Percentiles rank a stretch among this genome's conserved stretches.
Conservation (phyloP, 2,329 filamentous ascomycete species). For the Fusarium albidum region DNA sequence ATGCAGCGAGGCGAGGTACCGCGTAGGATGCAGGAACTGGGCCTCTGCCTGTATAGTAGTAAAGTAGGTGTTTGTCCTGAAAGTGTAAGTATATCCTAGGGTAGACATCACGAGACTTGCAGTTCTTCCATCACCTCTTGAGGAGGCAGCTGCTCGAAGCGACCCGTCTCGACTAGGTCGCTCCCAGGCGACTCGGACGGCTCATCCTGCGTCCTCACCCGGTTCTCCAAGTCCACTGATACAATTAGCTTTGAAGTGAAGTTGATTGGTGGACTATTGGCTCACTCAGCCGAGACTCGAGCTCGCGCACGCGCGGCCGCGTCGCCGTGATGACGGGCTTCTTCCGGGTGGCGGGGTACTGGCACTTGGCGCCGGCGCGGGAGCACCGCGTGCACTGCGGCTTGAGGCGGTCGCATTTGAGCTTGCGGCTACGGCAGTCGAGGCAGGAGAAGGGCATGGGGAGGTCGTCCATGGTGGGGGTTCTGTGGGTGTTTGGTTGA, state of each 20-base stretch:
- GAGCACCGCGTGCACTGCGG: slow-evolving; percentile 39
- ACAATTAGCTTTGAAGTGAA: too few species aligned
- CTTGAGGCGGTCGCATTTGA: slow-evolving; percentile 41
- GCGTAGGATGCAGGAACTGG: slow-evolving; percentile 31
- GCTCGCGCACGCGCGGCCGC: slow-evolving; percentile 40
- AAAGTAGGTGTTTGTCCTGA: slow-evolving; percentile 34
- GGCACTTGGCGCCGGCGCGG: slow-evolving; percentile 30
- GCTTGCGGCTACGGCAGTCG: slow-evolving; percentile 40
- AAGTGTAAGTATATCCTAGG: not conserved
- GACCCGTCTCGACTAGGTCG: slow-evolving; percentile 37
- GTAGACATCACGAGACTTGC: slow-evolving; percentile 16
- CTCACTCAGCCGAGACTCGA: slow-evolving; percentile 39
- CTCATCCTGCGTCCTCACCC: slow-evolving; percentile 16
- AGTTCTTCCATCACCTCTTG: slow-evolving; percentile 39
- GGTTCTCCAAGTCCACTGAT: too few species aligned
- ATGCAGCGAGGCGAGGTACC: slow-evolving; percentile 36
- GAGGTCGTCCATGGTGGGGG: not conserved
- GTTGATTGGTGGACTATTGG: too few species aligned
- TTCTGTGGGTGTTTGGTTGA: slow-evolving; percentile 15
- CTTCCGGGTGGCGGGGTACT: slow-evolving; percentile 40
- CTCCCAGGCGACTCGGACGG: slow-evolving; percentile 19
- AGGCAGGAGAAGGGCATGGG: slow-evolving; percentile 39
- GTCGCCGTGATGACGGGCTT: slow-evolving; percentile 33
- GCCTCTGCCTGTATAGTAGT: slow-evolving; percentile 18
- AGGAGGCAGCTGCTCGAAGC: slow-evolving; percentile 42